A percentile compares a stretch with the other conserved stretches of the same genome.
Conservation (phyloP, 2,329 filamentous ascomycete genomes). For the Elsinoe perseae region DNA sequence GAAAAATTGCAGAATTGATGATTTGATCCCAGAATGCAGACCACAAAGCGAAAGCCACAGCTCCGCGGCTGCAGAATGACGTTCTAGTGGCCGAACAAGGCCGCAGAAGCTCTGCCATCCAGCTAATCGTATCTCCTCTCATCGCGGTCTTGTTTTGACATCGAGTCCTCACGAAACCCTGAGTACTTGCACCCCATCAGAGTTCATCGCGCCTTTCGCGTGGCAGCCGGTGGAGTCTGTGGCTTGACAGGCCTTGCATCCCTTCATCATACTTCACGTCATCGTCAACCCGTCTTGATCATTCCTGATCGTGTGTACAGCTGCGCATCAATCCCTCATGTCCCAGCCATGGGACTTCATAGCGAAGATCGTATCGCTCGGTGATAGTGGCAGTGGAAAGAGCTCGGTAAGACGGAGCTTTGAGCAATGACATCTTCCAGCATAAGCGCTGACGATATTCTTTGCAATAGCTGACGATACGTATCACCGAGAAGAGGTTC, state of each 20-base stretch:
- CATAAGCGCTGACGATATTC: conserved; percentile 20
- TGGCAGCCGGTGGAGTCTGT: neutral
- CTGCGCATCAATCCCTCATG: conserved; percentile 28
- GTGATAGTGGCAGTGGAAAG: conserved; percentile 93
- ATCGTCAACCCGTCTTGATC: neutral
- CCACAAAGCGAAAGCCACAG: neutral
- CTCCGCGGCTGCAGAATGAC: neutral
- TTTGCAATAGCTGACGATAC: conserved; percentile 64
- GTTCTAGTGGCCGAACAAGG: neutral
- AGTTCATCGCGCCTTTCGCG: neutral
- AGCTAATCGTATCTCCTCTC: neutral
- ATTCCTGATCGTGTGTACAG: neutral
- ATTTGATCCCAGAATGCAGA: neutral
- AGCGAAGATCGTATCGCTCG: conserved; percentile 95
- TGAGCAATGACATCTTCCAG: conserved; percentile 18
- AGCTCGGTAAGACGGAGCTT: conserved; percentile 21
- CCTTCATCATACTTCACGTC: neutral
- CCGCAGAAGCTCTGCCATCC: neutral
- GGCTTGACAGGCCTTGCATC: neutral
- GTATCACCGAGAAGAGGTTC: conserved; percentile 94
- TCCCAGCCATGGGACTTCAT: conserved; percentile 91
- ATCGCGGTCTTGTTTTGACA: neutral
- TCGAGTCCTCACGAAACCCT: neutral
- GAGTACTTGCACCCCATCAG: neutral
- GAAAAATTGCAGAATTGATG: neutral